phyloP scores from a whole-genome alignment of 2,329 filamentous ascomycete genomes.

The Paraphaeosphaeria minitans region DNA sequence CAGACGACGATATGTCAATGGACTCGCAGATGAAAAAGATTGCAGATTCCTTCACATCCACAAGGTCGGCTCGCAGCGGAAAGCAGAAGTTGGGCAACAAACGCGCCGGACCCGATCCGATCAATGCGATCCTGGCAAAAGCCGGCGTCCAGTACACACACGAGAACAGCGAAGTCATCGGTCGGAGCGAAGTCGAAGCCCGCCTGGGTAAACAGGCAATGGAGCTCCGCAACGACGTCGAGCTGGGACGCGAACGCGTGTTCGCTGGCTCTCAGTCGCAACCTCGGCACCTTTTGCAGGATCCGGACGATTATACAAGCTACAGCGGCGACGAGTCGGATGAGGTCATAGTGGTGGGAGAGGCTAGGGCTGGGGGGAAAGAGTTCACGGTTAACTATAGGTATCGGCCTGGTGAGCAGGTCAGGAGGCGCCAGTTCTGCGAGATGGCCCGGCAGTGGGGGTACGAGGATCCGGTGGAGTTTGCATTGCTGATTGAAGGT shows the following conservation, averaged over 20 bases:
- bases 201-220: constrained; percentile 78
- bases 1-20: constrained; percentile 36
- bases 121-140: constrained; percentile 85
- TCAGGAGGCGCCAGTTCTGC: constrained; percentile 84
- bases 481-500: constrained; percentile 86
- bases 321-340: constrained; percentile 21
- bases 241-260: constrained; percentile 59
- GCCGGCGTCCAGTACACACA: constrained; percentile 95
- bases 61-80: constrained; percentile 14
- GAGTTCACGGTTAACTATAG: constrained; percentile 58
- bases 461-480: constrained; percentile 76
- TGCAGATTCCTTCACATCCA: constrained; percentile 38
- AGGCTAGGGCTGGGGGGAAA: constrained; percentile 22
- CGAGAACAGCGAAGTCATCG: constrained; percentile 93
- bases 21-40: constrained; percentile 65
- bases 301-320: constrained; percentile 25
- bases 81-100: constrained; percentile 48
- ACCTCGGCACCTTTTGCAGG: constrained; percentile 16
- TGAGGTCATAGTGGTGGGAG: constrained; percentile 14
- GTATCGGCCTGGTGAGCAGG: constrained; percentile 75
- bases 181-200: constrained; percentile 88
- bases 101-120: constrained; percentile 67
- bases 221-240: constrained; percentile 59
- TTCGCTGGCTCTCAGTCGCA: constrained; percentile 59
- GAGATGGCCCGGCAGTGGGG: constrained; percentile 83